Percentiles rank a stretch among this genome's conserved stretches.
phyloP scores from a whole-genome alignment of 176 grass and related monocot species.

The Coix lacrymajobi region DNA sequence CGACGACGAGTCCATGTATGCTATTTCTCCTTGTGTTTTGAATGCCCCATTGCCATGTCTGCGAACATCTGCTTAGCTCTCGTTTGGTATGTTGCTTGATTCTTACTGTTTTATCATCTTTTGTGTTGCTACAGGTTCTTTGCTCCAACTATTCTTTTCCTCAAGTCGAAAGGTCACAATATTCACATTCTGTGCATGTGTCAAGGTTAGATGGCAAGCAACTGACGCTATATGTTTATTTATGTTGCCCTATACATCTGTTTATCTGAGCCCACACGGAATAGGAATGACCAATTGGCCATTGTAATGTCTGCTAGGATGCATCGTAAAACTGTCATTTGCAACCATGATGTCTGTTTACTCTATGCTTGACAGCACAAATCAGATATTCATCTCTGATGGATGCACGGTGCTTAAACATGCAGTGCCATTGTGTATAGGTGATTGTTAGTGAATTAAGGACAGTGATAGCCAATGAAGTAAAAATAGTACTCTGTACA shows the following conservation, averaged over 20 bases:
- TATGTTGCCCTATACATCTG: background rate
- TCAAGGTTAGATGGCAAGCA: slow-evolving; percentile 27
- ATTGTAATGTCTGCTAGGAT: background rate
- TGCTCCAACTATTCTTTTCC: slow-evolving; percentile 66
- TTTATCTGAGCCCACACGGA: background rate
- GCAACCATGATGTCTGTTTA: background rate
- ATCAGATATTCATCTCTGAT: background rate
- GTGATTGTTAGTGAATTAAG: background rate
- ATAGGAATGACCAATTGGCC: background rate
- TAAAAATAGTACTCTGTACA: background rate
- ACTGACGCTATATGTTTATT: background rate
- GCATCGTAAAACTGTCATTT: background rate
- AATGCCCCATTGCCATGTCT: background rate
- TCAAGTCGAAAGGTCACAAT: slow-evolving; percentile 67
- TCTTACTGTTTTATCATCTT: background rate
- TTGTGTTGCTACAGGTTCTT: slow-evolving; percentile 70
- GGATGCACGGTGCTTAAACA: background rate
- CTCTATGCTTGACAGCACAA: background rate
- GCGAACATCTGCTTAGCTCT: background rate
- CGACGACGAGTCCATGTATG: slow-evolving; percentile 95
- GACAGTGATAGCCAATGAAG: background rate
- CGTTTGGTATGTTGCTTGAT: background rate
- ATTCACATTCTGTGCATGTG: slow-evolving; percentile 84
- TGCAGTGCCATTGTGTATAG: background rate
- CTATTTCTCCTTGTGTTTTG: background rate